Conservation (phyloP, 169 alveolate genomes). For the Plasmodium cynomolgi region DNA sequence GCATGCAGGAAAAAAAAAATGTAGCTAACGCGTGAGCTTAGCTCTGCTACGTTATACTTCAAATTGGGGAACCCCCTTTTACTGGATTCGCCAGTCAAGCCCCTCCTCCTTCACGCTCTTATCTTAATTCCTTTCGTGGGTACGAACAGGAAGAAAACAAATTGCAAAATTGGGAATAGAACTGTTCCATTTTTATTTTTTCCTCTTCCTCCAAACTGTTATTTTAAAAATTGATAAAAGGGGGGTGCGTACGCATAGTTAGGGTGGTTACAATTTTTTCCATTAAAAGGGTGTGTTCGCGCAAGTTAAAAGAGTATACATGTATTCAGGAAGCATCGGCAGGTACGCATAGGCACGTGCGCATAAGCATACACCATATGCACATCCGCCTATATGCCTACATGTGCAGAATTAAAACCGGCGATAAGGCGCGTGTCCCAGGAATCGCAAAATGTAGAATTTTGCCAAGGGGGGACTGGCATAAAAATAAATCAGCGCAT, state of each 20-base stretch:
- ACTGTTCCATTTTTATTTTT: background rate
- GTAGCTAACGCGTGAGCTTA: background rate
- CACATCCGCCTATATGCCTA: background rate
- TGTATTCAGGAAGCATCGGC: too few species aligned
- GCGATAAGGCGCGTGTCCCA: background rate
- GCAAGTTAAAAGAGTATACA: background rate
- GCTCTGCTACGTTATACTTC: background rate
- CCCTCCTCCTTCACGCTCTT: background rate
- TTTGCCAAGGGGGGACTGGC: background rate
- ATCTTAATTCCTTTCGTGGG: background rate
- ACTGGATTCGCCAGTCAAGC: background rate
- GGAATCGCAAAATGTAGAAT: background rate
- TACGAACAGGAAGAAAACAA: background rate
- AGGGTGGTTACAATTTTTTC: background rate
- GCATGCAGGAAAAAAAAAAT: background rate
- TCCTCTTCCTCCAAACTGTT: background rate
- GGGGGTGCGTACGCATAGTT: background rate
- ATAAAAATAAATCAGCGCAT: background rate
- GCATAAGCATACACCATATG: constrained; percentile 44
- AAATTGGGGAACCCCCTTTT: background rate
- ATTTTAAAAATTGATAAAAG: background rate
- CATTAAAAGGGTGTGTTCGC: background rate
- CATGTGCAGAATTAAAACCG: constrained; percentile 5
- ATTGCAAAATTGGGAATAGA: background rate
- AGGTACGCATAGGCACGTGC: background rate